Base-by-base conservation (phyloP, 352 stramenopile genomes). In the Pythium scleroteichum region DNA sequence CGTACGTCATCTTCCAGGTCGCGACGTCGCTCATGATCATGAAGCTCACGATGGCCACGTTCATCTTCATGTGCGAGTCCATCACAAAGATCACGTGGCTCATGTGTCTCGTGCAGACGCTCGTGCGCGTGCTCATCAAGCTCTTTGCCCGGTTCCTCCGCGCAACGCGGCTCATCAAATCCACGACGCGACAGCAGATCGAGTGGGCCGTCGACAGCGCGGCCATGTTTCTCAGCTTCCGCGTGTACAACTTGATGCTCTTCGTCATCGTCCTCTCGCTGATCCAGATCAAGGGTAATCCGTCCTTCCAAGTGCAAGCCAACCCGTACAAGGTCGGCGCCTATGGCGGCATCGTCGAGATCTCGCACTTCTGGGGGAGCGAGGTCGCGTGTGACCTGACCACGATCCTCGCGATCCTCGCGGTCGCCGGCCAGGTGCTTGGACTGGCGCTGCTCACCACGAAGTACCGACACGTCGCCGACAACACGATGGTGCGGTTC, bases 11-110 rank as follows among this genome's bases (percentile, higher is more conserved):
- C 1, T 62, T 79, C 10, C 53, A 80, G 26, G 73, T 83, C 23
- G 76, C 68, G 38, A 17, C 13, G 0, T 73, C 72, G 16, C 80
- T 62, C 66, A 81, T 88, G 69, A 66, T 72, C 6, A 62, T 74
- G 7, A 83, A 55, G 20, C 48, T 75, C n/a, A 70, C 78, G 22
- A 82, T 75, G 39, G 82, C 85, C 41, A 68, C 13, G 13, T 44
- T 44, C 17, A 44, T 88, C 19, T 88, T 82, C 58, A 58, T 85
- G 51, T 75, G 67, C 27, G 71, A 62, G 1, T 72, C 74, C 0
- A 42, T 88, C 42, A 82, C 72, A 4, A 72, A 66, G 1, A 71
- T 85, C 38, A 85, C 79, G 51, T 88, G 76, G 79, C 45, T 86
- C 41, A 80, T 86, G 59, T 88, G 79, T 19, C 63, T 76, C 3